Evolutionary conservation across 2,329 filamentous ascomycete genomes (phyloP), one percentile per base, ranked within the genome.

Genomic region (Diplodia intermedia): DNA sequence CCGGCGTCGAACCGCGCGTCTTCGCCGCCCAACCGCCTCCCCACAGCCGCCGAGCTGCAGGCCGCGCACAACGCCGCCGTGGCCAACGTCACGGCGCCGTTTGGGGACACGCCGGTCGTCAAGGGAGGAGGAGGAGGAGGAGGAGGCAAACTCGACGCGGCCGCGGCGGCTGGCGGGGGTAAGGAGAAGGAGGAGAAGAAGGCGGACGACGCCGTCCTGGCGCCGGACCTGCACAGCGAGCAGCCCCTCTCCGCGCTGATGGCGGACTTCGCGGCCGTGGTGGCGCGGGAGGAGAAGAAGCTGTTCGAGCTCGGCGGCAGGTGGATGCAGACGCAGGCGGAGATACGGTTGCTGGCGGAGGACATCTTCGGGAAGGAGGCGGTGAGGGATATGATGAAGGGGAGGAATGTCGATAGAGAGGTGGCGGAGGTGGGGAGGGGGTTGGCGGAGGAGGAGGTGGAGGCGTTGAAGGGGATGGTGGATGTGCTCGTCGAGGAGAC

Each of bases 261-360:
- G 65, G 23, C 38, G 0, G 65, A 68, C 9, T 78, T 76, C 67
- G 69, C 70, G n/a, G 65, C 69, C 0, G 53, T 69, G 14, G 68
- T 77, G n/a, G 65, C 67, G 53, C 53, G 69, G 6, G 71, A 73
- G n/a, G 71, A 70, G 20, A 63, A 66, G 20, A 71, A 73, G 50
- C 65, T 78, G 5, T 53, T 68, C 12, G 62, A 55, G 11, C 52
- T 79, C 38, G 71, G 75, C 20, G 69, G 55, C 11, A 66, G 73
- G 36, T 79, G 77, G 77, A 73, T 75, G 60, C 40, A 26, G 0
- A 65, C 74, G 1, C 68, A 75, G 2, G 73, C 73, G 23, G 75
- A 79, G 69, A 75, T 79, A 68, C 75, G 52, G 67, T 68, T 3
- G 56, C 8, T 53, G 18, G 68, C 15, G 4, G 40, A 31, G 15